A percentile compares a stretch with the other conserved stretches of the same genome.
phyloP scores from a whole-genome alignment of 768 basidiomycete species.

The Lyophyllum semitale region DNA sequence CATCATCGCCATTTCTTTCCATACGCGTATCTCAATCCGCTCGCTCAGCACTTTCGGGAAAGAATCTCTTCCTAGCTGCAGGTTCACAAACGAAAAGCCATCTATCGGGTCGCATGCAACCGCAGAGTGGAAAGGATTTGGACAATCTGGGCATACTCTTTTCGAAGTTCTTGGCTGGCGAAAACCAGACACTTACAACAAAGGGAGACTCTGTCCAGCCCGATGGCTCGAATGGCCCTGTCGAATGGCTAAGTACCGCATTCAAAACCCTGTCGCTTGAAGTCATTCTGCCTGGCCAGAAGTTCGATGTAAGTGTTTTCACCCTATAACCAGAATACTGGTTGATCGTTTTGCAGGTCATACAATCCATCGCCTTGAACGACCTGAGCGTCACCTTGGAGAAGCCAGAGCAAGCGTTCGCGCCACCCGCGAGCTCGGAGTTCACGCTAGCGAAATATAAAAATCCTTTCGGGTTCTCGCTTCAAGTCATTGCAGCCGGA shows the following conservation, averaged over 20 bases:
- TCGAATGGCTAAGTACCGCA: slow-evolving; percentile 68
- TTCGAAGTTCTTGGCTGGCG: slow-evolving; percentile 62
- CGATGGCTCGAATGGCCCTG: slow-evolving; percentile 46
- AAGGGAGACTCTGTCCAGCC: slow-evolving; percentile 65
- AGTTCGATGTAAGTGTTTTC: slow-evolving; percentile 41
- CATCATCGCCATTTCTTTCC: slow-evolving; percentile 8
- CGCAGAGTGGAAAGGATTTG: slow-evolving; percentile 57
- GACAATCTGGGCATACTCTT: slow-evolving; percentile 62
- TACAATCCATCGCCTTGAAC: slow-evolving; percentile 60
- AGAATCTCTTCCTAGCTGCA: slow-evolving; percentile 51
- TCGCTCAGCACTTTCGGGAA: slow-evolving; percentile 50
- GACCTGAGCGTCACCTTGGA: slow-evolving; percentile 59
- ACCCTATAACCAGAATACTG: not conserved
- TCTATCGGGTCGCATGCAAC: slow-evolving; percentile 64
- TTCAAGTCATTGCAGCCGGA: slow-evolving; percentile 60
- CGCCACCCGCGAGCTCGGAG: slow-evolving; percentile 59
- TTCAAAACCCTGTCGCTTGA: slow-evolving; percentile 65
- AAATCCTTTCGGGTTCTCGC: slow-evolving; percentile 77
- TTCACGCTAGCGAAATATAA: slow-evolving; percentile 58
- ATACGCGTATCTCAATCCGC: not conserved
- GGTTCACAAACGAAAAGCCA: slow-evolving; percentile 48
- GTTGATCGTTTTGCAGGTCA: slow-evolving; percentile 40
- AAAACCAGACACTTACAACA: slow-evolving; percentile 62
- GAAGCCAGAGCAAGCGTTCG: slow-evolving; percentile 54
- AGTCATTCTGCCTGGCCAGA: slow-evolving; percentile 64